phyloP scores from a whole-genome alignment of 2,329 filamentous ascomycete genomes.

The Aspergillus fischeri region DNA sequence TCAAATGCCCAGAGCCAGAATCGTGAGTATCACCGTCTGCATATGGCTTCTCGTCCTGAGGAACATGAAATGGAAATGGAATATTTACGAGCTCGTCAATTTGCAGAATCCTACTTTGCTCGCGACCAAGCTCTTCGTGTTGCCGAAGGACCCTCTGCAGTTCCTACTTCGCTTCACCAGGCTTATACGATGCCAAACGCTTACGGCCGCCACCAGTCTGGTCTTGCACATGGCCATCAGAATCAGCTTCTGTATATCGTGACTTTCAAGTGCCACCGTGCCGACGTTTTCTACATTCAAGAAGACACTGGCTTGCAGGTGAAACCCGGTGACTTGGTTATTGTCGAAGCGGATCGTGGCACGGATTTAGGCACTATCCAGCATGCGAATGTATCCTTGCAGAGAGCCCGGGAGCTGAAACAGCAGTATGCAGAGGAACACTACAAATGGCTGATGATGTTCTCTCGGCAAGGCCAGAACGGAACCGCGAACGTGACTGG shows the following conservation, averaged over 20 bases:
- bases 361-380: slow-evolving; percentile 93
- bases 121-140: slow-evolving; percentile 34
- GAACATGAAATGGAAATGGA: slow-evolving; percentile 31
- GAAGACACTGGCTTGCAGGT: slow-evolving; percentile 90
- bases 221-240: slow-evolving; percentile 34
- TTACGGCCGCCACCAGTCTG: slow-evolving; percentile 37
- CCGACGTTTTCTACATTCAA: slow-evolving; percentile 95
- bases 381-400: slow-evolving; percentile 80
- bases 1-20: slow-evolving; percentile 36
- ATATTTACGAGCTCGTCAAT: slow-evolving; percentile 37
- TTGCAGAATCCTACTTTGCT: slow-evolving; percentile 43
- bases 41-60: slow-evolving; percentile 28
- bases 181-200: slow-evolving; percentile 36
- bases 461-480: slow-evolving; percentile 68
- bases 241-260: slow-evolving; percentile 66
- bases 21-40: slow-evolving; percentile 41
- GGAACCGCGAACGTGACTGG: slow-evolving; percentile 46
- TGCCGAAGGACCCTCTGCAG: slow-evolving; percentile 30
- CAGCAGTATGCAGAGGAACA: slow-evolving; percentile 92
- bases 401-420: slow-evolving; percentile 81
- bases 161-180: slow-evolving; percentile 37
- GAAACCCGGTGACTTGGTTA: slow-evolving; percentile 88
- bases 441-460: slow-evolving; percentile 99
- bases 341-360: slow-evolving; percentile 94
- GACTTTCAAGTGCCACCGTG: slow-evolving; percentile 91